These are phyloP conservation scores for Cryptococcus sp. DNA, from an alignment of 1,284 basidiomycete genomes.

Conservation along the genomic window DNA sequence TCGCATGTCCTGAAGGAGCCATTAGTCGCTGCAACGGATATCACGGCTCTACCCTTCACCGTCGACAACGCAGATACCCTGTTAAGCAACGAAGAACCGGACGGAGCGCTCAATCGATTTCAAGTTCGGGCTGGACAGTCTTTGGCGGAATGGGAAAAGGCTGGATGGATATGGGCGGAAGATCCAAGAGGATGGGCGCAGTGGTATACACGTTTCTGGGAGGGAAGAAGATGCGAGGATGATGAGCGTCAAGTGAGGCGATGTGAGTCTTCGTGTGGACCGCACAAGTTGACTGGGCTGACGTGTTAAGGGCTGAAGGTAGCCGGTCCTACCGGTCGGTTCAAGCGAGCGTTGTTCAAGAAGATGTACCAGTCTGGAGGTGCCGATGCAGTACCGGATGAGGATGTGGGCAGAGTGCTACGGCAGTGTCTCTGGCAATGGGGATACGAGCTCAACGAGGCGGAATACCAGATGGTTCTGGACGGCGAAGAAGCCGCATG, in stretches of 20 bases:
- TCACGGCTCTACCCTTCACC: constrained; percentile 22
- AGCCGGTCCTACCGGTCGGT: constrained; percentile 48
- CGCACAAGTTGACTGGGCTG: neutral
- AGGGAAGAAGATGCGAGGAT: constrained; percentile 47
- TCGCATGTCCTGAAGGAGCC: constrained; percentile 26
- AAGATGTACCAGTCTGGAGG: constrained; percentile 44
- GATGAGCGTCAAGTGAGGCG: constrained; percentile 49
- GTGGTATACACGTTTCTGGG: constrained; percentile 49
- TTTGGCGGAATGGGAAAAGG: constrained; percentile 50
- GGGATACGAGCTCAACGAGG: constrained; percentile 34
- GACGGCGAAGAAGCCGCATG: no score
- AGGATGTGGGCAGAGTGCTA: constrained; percentile 35
- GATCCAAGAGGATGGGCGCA: constrained; percentile 51
- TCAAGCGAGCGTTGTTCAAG: constrained; percentile 46
- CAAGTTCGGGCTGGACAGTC: constrained; percentile 47
- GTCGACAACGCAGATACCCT: constrained; percentile 7
- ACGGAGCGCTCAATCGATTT: constrained; percentile 45
- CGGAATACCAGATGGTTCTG: constrained; percentile 32
- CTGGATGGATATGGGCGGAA: constrained; percentile 48
- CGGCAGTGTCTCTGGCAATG: constrained; percentile 44
- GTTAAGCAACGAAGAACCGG: constrained; percentile 29
- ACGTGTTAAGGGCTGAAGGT: constrained; percentile 47
- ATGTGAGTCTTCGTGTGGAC: constrained; percentile 31
- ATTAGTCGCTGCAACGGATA: constrained; percentile 15
- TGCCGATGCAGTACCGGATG: constrained; percentile 20